Evolutionary conservation across 768 basidiomycete genomes (phyloP).

Genomic region (Hemileccinum impolitum): DNA sequence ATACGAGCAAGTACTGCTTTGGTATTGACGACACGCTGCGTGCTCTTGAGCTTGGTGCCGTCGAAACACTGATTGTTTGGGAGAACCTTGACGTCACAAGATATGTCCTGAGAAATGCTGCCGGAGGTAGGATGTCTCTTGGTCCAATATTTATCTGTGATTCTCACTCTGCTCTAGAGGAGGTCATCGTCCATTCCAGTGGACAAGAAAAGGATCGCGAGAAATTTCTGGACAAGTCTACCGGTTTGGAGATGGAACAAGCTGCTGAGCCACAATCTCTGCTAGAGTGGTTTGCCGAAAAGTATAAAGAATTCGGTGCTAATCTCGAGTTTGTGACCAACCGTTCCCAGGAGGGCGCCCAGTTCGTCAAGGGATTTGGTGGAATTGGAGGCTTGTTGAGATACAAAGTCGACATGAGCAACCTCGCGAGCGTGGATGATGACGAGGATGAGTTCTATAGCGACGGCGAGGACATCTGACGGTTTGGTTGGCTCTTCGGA

Average conservation of each 20-base stretch:
- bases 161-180: slow-evolving; percentile 50
- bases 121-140: slow-evolving; percentile 57
- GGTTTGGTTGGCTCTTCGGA: slow-evolving; percentile 81
- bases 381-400: slow-evolving; percentile 94
- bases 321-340: slow-evolving; percentile 96
- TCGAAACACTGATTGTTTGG: slow-evolving; percentile 98
- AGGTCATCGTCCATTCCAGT: slow-evolving; percentile 74
- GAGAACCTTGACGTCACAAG: slow-evolving; percentile 94
- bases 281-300: slow-evolving; percentile 98
- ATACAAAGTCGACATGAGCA: slow-evolving; percentile 96
- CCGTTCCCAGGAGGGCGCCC: slow-evolving; percentile 93
- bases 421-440: slow-evolving; percentile 70
- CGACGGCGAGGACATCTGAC: slow-evolving; percentile 77
- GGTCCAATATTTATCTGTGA: not conserved
- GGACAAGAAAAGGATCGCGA: slow-evolving; percentile 92
- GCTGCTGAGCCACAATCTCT: slow-evolving; percentile 75
- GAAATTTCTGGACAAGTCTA: slow-evolving; percentile 94
- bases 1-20: slow-evolving; percentile 95
- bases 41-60: slow-evolving; percentile 92
- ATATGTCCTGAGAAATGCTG: slow-evolving; percentile 86
- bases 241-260: slow-evolving; percentile 95
- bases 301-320: slow-evolving; percentile 97
- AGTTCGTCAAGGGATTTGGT: slow-evolving; percentile 98
- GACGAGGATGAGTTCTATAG: slow-evolving; percentile 85
- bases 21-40: slow-evolving; percentile 97